Conservation (phyloP, 805 yeast genomes). For the Yamadazyma sp. region DNA sequence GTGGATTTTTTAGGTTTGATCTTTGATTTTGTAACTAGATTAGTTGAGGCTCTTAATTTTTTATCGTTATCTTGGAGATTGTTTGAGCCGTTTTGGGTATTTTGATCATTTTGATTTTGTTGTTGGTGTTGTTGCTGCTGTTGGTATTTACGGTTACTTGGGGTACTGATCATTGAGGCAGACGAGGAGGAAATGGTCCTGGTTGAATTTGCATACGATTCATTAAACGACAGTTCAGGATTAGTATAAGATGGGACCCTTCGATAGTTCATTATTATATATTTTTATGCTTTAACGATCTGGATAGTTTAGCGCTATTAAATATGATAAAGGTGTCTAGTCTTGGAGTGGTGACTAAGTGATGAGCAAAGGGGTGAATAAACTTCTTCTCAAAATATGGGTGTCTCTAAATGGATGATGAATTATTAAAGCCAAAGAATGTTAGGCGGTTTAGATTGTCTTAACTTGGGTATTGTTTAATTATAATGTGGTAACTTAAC, state of each 20-base stretch:
- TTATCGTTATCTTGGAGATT: conserved; percentile 7
- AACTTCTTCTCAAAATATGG: too few relatives aligned
- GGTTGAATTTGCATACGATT: conserved; percentile 19
- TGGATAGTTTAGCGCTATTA: too few relatives aligned
- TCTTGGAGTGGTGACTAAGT: too few relatives aligned
- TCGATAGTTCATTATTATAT: conserved; percentile 8
- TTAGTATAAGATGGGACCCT: conserved; percentile 14
- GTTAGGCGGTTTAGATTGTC: not conserved
- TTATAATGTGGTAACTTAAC: not conserved
- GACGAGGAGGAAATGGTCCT: conserved; percentile 38
- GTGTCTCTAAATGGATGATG: too few relatives aligned
- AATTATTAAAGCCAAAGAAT: too few relatives aligned
- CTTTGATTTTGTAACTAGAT: conserved; percentile 11
- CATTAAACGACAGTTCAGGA: conserved; percentile 13
- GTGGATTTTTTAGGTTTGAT: conserved; percentile 17
- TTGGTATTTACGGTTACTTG: conserved; percentile 25
- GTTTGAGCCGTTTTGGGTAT: conserved; percentile 4
- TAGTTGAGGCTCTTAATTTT: conserved; percentile 7
- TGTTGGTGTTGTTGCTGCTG: conserved; percentile 29
- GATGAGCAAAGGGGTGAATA: too few relatives aligned
- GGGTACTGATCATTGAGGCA: conserved; percentile 37
- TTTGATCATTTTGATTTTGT: conserved; percentile 11
- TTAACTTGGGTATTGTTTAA: not conserved
- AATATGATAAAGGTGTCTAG: too few relatives aligned
- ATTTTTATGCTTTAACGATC: too few relatives aligned